These are phyloP conservation scores for Antrodiella citrinella DNA, from an alignment of 768 basidiomycete species.

Conservation along the genomic window DNA sequence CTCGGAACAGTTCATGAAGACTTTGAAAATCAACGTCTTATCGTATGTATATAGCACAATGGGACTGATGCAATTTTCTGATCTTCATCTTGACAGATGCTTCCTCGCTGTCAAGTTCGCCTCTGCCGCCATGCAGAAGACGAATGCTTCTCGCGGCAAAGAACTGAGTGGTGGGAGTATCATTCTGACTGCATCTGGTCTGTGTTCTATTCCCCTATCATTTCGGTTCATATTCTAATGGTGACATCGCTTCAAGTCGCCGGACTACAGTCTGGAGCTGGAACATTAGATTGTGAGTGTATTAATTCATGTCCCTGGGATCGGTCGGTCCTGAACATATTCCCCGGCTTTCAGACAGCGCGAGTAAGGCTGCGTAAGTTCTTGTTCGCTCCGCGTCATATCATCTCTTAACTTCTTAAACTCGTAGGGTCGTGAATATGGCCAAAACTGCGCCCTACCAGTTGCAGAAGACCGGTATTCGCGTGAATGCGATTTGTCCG, in stretches of 20 bases:
- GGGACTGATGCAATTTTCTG: neutral
- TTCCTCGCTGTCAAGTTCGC: constrained; percentile 88
- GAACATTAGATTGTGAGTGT: constrained; percentile 68
- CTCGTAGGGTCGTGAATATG: constrained; percentile 72
- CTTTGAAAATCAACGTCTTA: constrained; percentile 70
- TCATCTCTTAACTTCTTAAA: neutral
- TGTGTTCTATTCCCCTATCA: constrained; percentile 16
- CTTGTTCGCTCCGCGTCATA: too few relatives aligned
- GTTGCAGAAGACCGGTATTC: constrained; percentile 72
- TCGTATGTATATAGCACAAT: constrained; percentile 42
- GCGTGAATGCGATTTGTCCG: constrained; percentile 87
- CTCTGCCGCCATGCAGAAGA: constrained; percentile 70
- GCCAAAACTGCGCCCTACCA: constrained; percentile 79
- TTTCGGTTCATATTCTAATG: constrained; percentile 2
- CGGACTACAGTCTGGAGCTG: constrained; percentile 76
- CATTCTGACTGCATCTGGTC: constrained; percentile 80
- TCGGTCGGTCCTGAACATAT: constrained; percentile 10
- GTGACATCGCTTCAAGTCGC: constrained; percentile 45
- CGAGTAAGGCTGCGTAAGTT: constrained; percentile 86
- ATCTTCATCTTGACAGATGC: constrained; percentile 43
- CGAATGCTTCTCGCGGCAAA: constrained; percentile 64
- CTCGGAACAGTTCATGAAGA: constrained; percentile 61
- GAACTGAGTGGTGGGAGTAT: constrained; percentile 69
- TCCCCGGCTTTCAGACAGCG: constrained; percentile 54
- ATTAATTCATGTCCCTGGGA: too few relatives aligned